Percentiles rank a stretch among this genome's conserved stretches.
phyloP scores from a whole-genome alignment of 1,284 basidiomycete species.

The Boletellus deceptivus region DNA sequence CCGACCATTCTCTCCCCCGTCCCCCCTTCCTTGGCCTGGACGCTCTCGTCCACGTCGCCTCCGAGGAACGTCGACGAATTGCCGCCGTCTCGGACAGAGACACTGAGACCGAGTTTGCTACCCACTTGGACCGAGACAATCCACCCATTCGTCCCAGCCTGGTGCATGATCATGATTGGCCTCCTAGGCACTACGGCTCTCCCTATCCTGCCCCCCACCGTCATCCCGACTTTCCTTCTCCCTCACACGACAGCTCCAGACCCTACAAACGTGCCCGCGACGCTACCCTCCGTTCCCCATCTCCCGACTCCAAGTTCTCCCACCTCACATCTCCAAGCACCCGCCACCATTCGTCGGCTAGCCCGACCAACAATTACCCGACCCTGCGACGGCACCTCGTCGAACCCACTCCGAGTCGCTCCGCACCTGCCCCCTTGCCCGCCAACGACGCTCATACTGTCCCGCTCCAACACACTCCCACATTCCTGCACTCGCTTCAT shows the following conservation, averaged over 20 bases:
- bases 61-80: constrained; percentile 49
- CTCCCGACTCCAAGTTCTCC: constrained; percentile 11
- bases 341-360: constrained; percentile 22
- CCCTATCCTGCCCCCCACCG: constrained; percentile 1
- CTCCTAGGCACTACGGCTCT: constrained; percentile 1
- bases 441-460: constrained; percentile 9
- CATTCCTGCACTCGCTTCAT: constrained; percentile 12
- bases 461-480: constrained; percentile 13
- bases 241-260: constrained; percentile 14
- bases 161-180: constrained; percentile 9
- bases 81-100: constrained; percentile 3
- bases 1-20: neutral
- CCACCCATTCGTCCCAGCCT: neutral
- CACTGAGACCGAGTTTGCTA: too few relatives aligned
- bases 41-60: constrained; percentile 54
- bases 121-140: neutral
- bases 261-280: constrained; percentile 26
- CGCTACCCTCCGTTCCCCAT: constrained; percentile 12
- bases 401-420: constrained; percentile 11
- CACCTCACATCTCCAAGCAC: constrained; percentile 13
- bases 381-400: constrained; percentile 22
- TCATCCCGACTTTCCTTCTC: constrained; percentile 3
- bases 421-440: constrained; percentile 6
- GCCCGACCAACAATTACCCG: constrained; percentile 18
- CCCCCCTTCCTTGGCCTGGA: constrained; percentile 43